phyloP scores from a whole-genome alignment of 768 basidiomycete genomes.

The Strobilomyces confusus region DNA sequence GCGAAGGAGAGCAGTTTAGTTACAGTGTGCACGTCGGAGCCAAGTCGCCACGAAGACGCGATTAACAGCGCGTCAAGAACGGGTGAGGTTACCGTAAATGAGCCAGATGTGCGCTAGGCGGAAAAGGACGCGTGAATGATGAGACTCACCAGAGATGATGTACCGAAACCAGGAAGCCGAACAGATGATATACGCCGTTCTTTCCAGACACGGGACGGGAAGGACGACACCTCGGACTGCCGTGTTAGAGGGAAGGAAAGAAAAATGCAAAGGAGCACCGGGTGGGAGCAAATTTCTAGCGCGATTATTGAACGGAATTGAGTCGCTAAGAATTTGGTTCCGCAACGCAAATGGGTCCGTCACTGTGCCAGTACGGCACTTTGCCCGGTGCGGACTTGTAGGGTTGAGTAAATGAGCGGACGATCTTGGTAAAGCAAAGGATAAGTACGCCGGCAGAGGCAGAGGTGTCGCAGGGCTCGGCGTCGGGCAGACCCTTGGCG shows the following conservation, averaged over 20 bases:
- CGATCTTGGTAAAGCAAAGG: constrained; percentile 19
- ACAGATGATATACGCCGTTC: constrained; percentile 13
- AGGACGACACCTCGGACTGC: constrained; percentile 20
- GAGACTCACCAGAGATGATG: constrained; percentile 32
- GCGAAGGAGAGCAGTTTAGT: constrained; percentile 25
- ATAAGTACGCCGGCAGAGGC: constrained; percentile 10
- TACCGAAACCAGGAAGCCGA: constrained; percentile 26
- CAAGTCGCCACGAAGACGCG: constrained; percentile 31
- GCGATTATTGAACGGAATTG: constrained; percentile 35
- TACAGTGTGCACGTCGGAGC: constrained; percentile 23
- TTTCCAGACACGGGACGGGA: constrained; percentile 19
- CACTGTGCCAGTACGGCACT: constrained; percentile 27
- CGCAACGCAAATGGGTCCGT: constrained; percentile 33
- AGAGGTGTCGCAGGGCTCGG: constrained; percentile 15
- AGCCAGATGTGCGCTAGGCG: constrained; percentile 29
- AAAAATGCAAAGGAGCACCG: constrained; percentile 28
- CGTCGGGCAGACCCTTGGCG: constrained; percentile 27
- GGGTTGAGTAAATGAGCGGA: constrained; percentile 27
- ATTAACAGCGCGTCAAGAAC: constrained; percentile 27
- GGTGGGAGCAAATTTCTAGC: constrained; percentile 31
- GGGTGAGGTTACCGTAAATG: constrained; percentile 29
- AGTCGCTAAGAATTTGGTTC: constrained; percentile 36
- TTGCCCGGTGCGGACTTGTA: constrained; percentile 21
- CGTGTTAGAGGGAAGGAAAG: constrained; percentile 28
- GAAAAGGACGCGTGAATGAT: constrained; percentile 29